These are phyloP conservation scores for Chlamydomonas sp. DNA, from an alignment of 139 green algal genomes.

Conservation along the genomic window DNA sequence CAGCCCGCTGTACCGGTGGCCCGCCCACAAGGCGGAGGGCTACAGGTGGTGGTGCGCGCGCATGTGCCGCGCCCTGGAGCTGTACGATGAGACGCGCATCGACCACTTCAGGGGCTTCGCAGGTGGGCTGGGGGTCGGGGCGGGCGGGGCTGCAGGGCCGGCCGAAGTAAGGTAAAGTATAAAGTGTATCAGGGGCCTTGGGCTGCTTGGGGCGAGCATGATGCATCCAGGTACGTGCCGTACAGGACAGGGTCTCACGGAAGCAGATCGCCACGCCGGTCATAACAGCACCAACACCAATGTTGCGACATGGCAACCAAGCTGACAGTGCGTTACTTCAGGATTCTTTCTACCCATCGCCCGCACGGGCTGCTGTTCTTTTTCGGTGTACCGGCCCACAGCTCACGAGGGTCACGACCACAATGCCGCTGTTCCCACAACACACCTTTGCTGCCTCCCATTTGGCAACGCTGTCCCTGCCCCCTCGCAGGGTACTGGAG, in stretches of 20 bases:
- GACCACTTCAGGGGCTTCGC: constrained; percentile 97
- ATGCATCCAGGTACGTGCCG: too few species aligned
- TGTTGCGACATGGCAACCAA: too few species aligned
- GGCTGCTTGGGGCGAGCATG: too few species aligned
- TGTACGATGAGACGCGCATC: constrained; percentile 97
- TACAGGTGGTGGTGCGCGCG: constrained; percentile 86
- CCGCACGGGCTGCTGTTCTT: too few species aligned
- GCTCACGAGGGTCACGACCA: too few species aligned
- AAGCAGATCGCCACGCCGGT: too few species aligned
- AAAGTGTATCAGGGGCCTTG: background rate
- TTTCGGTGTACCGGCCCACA: too few species aligned
- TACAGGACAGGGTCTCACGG: too few species aligned
- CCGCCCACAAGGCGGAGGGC: constrained; percentile 73
- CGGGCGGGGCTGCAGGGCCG: background rate
- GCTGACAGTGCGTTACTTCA: too few species aligned
- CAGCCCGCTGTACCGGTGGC: constrained; percentile 92
- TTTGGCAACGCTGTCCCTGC: background rate
- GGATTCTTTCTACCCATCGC: too few species aligned
- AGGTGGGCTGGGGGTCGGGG: constrained; percentile 31
- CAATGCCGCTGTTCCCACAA: background rate
- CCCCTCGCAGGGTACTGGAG: constrained; percentile 87
- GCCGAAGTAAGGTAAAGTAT: background rate
- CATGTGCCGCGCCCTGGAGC: constrained; percentile 82
- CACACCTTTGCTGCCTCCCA: background rate
- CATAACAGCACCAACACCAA: too few species aligned